A percentile compares a stretch with the other conserved stretches of the same genome.
phyloP scores from a whole-genome alignment of 1,284 basidiomycete species.

The Agroathelia rolfsii region DNA sequence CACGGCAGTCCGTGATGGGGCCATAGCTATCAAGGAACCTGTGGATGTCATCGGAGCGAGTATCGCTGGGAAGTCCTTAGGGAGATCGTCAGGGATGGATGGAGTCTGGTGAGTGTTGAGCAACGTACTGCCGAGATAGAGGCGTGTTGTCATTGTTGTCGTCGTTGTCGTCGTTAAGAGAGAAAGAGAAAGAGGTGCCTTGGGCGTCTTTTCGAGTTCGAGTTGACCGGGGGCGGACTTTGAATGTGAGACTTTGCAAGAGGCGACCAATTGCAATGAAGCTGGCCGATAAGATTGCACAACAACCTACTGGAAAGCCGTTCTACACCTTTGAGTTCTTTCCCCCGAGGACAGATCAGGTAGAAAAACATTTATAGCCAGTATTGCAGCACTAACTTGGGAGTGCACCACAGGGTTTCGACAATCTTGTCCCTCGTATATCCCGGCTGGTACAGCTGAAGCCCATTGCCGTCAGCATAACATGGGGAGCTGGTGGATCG shows the following conservation, averaged over 20 bases:
- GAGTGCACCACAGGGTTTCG: slow-evolving; percentile 54
- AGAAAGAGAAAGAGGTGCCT: slow-evolving; percentile 24
- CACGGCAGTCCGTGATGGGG: slow-evolving; percentile 79
- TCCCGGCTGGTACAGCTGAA: slow-evolving; percentile 58
- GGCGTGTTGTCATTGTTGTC: slow-evolving; percentile 70
- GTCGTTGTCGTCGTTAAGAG: too few relatives aligned
- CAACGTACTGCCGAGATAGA: slow-evolving; percentile 81
- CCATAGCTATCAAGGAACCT: slow-evolving; percentile 85
- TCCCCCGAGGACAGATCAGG: slow-evolving; percentile 87
- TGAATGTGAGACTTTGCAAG: too few relatives aligned
- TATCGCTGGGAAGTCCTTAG: slow-evolving; percentile 68
- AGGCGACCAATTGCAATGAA: too few relatives aligned
- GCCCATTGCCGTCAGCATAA: slow-evolving; percentile 80
- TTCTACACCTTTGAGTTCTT: slow-evolving; percentile 95
- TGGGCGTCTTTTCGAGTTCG: slow-evolving; percentile 28
- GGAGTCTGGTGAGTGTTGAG: too few relatives aligned
- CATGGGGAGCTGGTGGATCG: slow-evolving; percentile 95
- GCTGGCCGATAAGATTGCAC: slow-evolving; percentile 52
- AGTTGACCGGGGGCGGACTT: slow-evolving; percentile 15
- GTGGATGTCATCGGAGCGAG: slow-evolving; percentile 68
- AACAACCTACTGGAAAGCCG: slow-evolving; percentile 34
- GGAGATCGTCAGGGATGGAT: slow-evolving; percentile 4
- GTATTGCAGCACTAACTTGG: slow-evolving; percentile 10
- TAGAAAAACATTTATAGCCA: slow-evolving; percentile 18
- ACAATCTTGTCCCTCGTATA: slow-evolving; percentile 78